These are phyloP conservation scores for Westerdykella ornata DNA, from an alignment of 2,329 filamentous ascomycete species.

Conservation along the genomic window DNA sequence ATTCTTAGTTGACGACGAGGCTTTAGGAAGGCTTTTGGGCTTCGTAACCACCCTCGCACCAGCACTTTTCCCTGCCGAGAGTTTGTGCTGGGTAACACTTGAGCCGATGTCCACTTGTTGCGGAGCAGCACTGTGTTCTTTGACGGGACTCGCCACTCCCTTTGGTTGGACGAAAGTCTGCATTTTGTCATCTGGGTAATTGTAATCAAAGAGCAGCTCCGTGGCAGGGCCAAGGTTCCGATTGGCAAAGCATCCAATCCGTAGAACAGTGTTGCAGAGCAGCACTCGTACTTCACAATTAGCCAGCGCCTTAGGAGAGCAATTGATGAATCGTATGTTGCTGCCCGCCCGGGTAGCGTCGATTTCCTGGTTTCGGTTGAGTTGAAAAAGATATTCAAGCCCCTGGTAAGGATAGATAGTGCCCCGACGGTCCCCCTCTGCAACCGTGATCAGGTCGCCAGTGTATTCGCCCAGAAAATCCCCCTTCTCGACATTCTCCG, in stretches of 20 bases:
- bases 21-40: too few species aligned
- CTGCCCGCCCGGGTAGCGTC: conserved; percentile 74
- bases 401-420: conserved; percentile 56
- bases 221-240: conserved; percentile 63
- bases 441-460: conserved; percentile 65
- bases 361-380: conserved; percentile 51
- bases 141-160: too few species aligned
- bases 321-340: conserved; percentile 77
- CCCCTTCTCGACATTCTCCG: conserved; percentile 58
- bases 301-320: conserved; percentile 50
- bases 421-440: conserved; percentile 64
- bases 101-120: too few species aligned
- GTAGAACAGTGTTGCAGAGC: conserved; percentile 65
- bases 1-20: too few species aligned
- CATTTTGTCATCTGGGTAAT: conserved; percentile 31
- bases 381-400: conserved; percentile 55
- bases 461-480: conserved; percentile 78
- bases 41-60: too few species aligned
- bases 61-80: too few species aligned
- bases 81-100: too few species aligned
- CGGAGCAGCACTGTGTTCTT: too few species aligned
- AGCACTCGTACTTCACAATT: conserved; percentile 63
- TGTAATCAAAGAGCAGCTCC: conserved; percentile 78
- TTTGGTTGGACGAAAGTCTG: conserved; percentile 15
- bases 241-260: conserved; percentile 67